A percentile compares a stretch with the other conserved stretches of the same genome.
phyloP scores from a whole-genome alignment of 1,139 yeast genomes.

The Wickerhamomyces sp. region DNA sequence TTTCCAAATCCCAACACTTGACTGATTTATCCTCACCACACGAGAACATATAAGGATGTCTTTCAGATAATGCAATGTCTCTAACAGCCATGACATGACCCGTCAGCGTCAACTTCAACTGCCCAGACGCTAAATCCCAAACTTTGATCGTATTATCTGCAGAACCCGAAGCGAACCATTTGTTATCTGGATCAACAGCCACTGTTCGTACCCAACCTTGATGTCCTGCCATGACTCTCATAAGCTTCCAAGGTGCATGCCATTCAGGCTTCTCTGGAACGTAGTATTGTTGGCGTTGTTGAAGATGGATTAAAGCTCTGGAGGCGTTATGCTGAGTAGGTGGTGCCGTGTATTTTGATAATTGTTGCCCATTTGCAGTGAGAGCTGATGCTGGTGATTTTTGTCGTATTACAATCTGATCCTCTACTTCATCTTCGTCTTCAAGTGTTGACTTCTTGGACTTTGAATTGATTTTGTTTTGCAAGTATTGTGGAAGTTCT shows the following conservation, averaged over 20 bases:
- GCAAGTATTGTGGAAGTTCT: slow-evolving; percentile 23
- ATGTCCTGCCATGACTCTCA: slow-evolving; percentile 81
- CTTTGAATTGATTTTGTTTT: slow-evolving; percentile 16
- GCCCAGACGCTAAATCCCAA: slow-evolving; percentile 82
- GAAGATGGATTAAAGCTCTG: slow-evolving; percentile 22
- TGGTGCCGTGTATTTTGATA: slow-evolving; percentile 16
- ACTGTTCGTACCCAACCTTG: slow-evolving; percentile 87
- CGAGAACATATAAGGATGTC: slow-evolving; percentile 84
- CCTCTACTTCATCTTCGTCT: not conserved
- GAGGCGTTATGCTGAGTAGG: slow-evolving; percentile 15
- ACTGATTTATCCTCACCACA: slow-evolving; percentile 93
- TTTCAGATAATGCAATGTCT: slow-evolving; percentile 62
- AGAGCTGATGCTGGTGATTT: not conserved
- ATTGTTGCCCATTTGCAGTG: slow-evolving; percentile 2
- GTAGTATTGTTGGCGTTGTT: slow-evolving; percentile 9
- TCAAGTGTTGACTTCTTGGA: slow-evolving; percentile 10
- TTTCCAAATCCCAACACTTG: slow-evolving; percentile 96
- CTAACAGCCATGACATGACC: slow-evolving; percentile 92
- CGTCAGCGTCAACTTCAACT: slow-evolving; percentile 67
- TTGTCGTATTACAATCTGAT: not conserved
- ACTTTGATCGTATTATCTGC: slow-evolving; percentile 83
- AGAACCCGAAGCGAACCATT: slow-evolving; percentile 91
- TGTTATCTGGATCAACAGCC: slow-evolving; percentile 78
- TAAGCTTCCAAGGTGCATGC: slow-evolving; percentile 66
- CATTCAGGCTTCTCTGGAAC: slow-evolving; percentile 33